phyloP scores from a whole-genome alignment of 2,329 filamentous ascomycete genomes.

The Cladosporium sp. region DNA sequence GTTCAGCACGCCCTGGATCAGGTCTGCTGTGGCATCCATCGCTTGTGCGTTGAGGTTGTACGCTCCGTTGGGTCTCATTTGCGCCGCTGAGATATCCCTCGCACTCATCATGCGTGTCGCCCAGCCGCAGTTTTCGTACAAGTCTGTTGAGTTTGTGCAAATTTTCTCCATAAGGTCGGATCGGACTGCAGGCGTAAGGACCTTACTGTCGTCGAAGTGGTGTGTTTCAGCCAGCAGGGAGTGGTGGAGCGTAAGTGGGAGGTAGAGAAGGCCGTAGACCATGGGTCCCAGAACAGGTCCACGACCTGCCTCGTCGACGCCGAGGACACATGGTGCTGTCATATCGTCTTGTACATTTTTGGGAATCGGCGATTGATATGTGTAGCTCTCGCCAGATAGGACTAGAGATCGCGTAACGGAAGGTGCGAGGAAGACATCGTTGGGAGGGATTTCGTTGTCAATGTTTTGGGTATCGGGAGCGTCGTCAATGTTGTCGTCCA shows the following conservation, averaged over 20 bases:
- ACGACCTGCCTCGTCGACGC: conserved; percentile 89
- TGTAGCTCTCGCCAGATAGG: conserved; percentile 43
- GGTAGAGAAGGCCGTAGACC: conserved; percentile 68
- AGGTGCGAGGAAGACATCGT: conserved; percentile 43
- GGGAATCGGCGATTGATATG: conserved; percentile 45
- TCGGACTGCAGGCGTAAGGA: conserved; percentile 75
- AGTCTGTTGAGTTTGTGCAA: conserved; percentile 59
- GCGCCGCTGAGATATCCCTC: conserved; percentile 72
- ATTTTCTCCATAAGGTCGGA: conserved; percentile 67
- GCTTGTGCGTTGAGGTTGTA: conserved; percentile 98
- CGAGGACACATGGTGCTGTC: conserved; percentile 66
- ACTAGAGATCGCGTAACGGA: conserved; percentile 40
- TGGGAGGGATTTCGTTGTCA: conserved; percentile 30
- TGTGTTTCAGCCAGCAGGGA: conserved; percentile 72
- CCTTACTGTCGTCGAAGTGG: conserved; percentile 94
- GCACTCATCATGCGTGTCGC: conserved; percentile 77
- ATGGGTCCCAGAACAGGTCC: conserved; percentile 80
- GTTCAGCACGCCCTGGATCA: conserved; percentile 74
- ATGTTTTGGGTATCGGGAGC: conserved; percentile 28
- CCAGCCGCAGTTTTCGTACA: conserved; percentile 71
- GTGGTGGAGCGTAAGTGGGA: conserved; percentile 60
- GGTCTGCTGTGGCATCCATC: conserved; percentile 80
- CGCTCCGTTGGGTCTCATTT: conserved; percentile 59
- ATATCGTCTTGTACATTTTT: conserved; percentile 30
- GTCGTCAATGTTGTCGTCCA: conserved; percentile 30